Evolutionary conservation across 768 basidiomycete genomes (phyloP), one percentile per base, ranked within the genome.

Genomic region (Collybia nuda): DNA sequence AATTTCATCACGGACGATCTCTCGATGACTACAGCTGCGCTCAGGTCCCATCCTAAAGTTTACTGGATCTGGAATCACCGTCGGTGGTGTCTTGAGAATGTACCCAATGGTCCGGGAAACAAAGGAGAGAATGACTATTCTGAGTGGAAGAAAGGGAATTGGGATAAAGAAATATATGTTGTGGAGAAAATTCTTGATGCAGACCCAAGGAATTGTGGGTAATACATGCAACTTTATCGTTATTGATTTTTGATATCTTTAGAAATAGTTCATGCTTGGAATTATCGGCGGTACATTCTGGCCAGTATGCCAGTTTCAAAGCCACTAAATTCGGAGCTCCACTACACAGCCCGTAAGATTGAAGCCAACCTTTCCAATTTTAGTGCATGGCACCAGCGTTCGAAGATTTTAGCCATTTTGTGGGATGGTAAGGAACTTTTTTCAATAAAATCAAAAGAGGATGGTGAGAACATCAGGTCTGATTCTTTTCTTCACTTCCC

Each of bases 11-110:
- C 80, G 2, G 74, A 80, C 36, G 97, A 99, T 50, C 70, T 99
- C 23, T 69, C 78, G 2, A 79, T 94, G 73, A 98, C 95, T 0
- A 90, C 86, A 64, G 70, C 76, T 3, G 85, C 88, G 5, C 78
- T 99, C 39, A 88, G 90, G 60, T 74, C 79, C 7, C 84, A 95
- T 62, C 97, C 97, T 12, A 99, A 98, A 64, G 86, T 97, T 17
- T 99, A 99, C 65, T 93, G 91, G 87, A 93, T 98, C 58, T 99
- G 97, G 97, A 98, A 94, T 63, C 94, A 99, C 61, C 84, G 97
- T 35, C 76, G 86, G 59, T 98, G 97, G 97, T 95, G 95, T 62
- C 80, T 99, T 1, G 87, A 89, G 64, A 82, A 87, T 47, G 80
- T 96, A 9, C 95, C 96, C 0, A 74, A 78, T 46, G 88, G 85